A percentile compares a stretch with the other conserved stretches of the same genome.
phyloP scores from a whole-genome alignment of 495 filamentous ascomycete genomes.

The Trichoderma parareesei region DNA sequence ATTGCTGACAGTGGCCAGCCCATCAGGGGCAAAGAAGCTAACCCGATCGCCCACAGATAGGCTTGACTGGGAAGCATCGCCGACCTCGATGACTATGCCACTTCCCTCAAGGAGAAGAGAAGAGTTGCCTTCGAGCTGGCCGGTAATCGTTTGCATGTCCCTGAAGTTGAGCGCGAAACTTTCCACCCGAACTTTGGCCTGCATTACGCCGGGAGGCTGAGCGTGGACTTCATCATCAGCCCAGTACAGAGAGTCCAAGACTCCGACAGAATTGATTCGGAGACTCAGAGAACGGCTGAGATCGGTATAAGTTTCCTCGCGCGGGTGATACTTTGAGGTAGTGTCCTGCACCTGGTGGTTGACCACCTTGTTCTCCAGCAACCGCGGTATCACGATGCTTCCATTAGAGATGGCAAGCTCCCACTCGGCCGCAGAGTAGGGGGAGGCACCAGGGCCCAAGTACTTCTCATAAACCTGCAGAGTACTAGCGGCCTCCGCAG shows the following conservation, averaged over 20 bases:
- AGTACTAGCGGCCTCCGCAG: background rate
- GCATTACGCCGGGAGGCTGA: background rate
- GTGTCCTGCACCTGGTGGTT: background rate
- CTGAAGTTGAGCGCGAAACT: conserved; percentile 3
- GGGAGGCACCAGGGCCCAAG: background rate
- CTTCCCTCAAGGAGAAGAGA: conserved; percentile 2
- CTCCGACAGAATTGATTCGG: background rate
- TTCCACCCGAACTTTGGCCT: background rate
- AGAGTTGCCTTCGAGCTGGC: background rate
- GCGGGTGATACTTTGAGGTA: background rate
- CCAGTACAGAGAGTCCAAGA: background rate
- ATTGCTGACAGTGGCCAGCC: conserved; percentile 1
- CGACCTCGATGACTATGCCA: background rate
- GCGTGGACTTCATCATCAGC: background rate
- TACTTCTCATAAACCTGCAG: background rate
- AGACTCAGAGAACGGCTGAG: background rate
- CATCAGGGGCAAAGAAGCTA: conserved; percentile 3
- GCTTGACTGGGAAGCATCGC: background rate
- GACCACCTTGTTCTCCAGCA: conserved; percentile 1
- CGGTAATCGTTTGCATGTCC: background rate
- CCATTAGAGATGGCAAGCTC: conserved; percentile 1
- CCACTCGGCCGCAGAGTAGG: conserved; percentile 1
- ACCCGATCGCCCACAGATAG: background rate
- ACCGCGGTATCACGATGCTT: background rate
- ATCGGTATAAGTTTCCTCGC: background rate